phyloP scores from a whole-genome alignment of 1,284 basidiomycete species.

The Fomitopsis palustris region DNA sequence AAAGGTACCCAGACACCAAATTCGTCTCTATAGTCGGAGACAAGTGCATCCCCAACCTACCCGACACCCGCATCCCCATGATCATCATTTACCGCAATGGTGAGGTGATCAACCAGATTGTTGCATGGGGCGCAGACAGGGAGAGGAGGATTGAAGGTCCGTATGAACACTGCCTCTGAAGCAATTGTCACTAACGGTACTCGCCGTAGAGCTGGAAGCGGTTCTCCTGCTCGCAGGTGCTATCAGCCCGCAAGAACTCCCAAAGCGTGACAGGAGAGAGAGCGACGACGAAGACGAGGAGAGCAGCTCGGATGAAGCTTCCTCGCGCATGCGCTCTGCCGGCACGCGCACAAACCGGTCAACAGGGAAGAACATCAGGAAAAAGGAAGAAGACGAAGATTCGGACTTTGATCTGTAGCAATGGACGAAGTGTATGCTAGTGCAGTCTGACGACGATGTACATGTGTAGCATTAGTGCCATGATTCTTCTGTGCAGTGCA shows the following conservation, averaged over 20 bases:
- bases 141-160: conserved; percentile 80
- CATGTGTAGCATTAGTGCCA: neutral
- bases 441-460: neutral
- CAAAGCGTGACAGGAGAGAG: conserved; percentile 24
- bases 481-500: too few species aligned
- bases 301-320: conserved; percentile 38
- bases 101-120: conserved; percentile 82
- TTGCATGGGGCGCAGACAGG: conserved; percentile 78
- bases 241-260: conserved; percentile 49
- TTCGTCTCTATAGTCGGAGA: conserved; percentile 95
- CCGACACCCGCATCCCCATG: conserved; percentile 90
- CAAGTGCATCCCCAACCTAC: conserved; percentile 95
- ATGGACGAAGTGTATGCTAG: neutral
- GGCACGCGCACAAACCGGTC: conserved; percentile 53
- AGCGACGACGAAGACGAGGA: conserved; percentile 42
- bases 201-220: conserved; percentile 62
- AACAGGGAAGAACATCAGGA: conserved; percentile 54
- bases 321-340: conserved; percentile 50
- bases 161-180: conserved; percentile 8
- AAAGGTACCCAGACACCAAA: conserved; percentile 86
- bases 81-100: conserved; percentile 91
- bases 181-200: neutral
- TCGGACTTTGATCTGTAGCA: conserved; percentile 68
- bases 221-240: conserved; percentile 59
- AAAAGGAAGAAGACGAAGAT: conserved; percentile 51